Conservation (phyloP, 192 early-diverging fungal genomes). For the Coemansia sp. region DNA sequence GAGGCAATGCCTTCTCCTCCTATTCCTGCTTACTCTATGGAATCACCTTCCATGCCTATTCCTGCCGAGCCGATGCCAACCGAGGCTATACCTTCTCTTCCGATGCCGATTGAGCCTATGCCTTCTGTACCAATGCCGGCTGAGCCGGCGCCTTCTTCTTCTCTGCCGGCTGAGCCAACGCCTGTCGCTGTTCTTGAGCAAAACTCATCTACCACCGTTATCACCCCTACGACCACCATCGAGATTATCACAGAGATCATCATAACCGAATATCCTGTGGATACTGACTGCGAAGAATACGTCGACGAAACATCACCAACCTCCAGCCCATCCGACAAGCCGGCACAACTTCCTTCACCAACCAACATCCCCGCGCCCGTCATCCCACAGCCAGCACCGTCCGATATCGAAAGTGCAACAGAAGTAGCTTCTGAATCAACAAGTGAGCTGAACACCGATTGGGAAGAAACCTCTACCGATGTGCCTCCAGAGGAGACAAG, state of each 20-base stretch:
- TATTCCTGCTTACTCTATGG: neutral
- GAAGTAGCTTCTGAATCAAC: neutral
- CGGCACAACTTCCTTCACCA: constrained; percentile 12
- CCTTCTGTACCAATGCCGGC: constrained; percentile 2
- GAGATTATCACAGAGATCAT: constrained; percentile 8
- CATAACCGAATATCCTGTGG: neutral
- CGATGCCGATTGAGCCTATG: constrained; percentile 4
- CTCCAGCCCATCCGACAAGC: constrained; percentile 4
- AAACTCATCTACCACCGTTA: neutral
- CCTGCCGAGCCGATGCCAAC: constrained; percentile 3
- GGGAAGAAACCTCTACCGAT: neutral
- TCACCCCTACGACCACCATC: neutral
- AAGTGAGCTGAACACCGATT: neutral
- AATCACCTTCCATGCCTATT: neutral
- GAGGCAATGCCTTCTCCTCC: neutral
- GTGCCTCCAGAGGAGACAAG: neutral
- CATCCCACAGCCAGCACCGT: constrained; percentile 15
- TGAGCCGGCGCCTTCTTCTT: constrained; percentile 3
- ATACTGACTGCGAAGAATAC: neutral
- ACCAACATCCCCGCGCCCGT: constrained; percentile 9
- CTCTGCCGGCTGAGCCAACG: constrained; percentile 6
- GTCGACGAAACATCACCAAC: constrained; percentile 5
- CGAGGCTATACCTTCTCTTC: constrained; percentile 9
- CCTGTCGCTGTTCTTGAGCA: constrained; percentile 5
- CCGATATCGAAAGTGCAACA: neutral